Conservation (phyloP, 2,329 filamentous ascomycete genomes). For the Paramyrothecium sp. region DNA sequence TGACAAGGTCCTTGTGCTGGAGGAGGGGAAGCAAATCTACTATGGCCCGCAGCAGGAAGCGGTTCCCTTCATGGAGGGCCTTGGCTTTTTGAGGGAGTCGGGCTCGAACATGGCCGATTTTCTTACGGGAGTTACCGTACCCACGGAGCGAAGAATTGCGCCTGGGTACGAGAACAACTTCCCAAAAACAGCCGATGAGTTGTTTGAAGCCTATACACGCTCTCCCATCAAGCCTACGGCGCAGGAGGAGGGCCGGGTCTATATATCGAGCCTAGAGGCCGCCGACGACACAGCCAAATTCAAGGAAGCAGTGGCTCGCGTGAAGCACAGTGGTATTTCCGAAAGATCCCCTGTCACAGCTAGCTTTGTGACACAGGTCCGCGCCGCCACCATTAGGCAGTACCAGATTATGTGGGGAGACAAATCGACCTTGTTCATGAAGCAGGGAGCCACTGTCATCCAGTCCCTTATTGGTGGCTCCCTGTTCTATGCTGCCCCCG, state of each 20-base stretch:
- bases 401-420: slow-evolving; percentile 1
- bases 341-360: background rate
- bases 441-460: background rate
- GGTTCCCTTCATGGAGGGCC: background rate
- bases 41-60: background rate
- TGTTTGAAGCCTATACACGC: background rate
- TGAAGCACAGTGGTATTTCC: background rate
- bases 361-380: background rate
- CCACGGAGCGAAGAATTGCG: background rate
- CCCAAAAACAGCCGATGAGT: background rate
- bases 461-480: background rate
- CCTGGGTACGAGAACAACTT: background rate
- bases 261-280: background rate
- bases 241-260: background rate
- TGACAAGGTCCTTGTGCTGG: background rate
- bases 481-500: background rate
- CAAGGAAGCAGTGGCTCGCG: background rate
- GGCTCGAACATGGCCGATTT: background rate
- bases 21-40: background rate
- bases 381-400: background rate
- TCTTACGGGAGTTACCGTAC: background rate
- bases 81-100: background rate
- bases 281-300: background rate
- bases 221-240: background rate
- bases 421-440: background rate